Evolutionary conservation across 129 eudicot species (phyloP).

Genomic region (Deinandra increscens): DNA sequence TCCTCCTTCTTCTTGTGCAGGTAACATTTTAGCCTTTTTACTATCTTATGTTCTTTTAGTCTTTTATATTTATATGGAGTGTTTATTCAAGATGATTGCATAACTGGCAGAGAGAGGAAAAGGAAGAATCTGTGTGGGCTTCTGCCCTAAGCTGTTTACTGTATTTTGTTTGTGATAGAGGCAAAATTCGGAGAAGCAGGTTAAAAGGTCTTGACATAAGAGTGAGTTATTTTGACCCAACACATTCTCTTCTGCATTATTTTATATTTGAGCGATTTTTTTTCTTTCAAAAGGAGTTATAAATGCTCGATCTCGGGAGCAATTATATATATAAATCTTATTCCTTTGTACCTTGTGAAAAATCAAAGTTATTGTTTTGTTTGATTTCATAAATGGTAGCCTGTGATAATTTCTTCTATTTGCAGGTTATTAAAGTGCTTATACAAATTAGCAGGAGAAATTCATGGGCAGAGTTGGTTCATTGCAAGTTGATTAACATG

Average conservation of each 20-base stretch:
- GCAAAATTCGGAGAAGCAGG: constrained; percentile 89
- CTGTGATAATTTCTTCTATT: constrained; percentile 4
- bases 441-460: constrained; percentile 75
- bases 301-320: not conserved
- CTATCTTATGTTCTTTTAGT: not conserved
- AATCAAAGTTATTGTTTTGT: not conserved
- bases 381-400: not conserved
- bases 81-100: constrained; percentile 18
- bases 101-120: constrained; percentile 68
- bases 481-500: constrained; percentile 85
- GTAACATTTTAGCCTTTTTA: constrained; percentile 35
- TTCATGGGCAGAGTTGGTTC: constrained; percentile 98
- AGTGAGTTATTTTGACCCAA: constrained; percentile 49
- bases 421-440: constrained; percentile 78
- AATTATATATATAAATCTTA: not conserved
- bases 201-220: constrained; percentile 91
- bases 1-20: constrained; percentile 96
- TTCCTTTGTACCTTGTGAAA: not conserved
- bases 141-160: constrained; percentile 95
- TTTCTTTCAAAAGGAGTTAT: not conserved
- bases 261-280: not conserved
- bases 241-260: not conserved
- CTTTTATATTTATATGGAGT: not conserved
- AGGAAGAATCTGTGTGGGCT: constrained; percentile 96
- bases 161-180: constrained; percentile 92